These are phyloP conservation scores for Boletus bicolor DNA, from an alignment of 768 basidiomycete species.

Conservation along the genomic window DNA sequence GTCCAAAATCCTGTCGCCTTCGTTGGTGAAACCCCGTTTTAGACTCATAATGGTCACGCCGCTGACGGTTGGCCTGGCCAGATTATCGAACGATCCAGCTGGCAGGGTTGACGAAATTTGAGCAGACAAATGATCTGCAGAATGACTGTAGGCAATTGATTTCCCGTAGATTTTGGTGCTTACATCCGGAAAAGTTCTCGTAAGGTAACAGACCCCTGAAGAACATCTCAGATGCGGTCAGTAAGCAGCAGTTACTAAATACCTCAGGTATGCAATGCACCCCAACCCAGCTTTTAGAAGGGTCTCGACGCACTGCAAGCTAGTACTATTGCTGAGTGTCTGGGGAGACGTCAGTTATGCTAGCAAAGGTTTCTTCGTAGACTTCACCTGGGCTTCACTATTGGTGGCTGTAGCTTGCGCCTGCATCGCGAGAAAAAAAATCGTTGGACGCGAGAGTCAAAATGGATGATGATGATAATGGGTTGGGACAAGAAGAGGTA, in stretches of 20 bases:
- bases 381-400: constrained; percentile 26
- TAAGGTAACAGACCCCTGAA: constrained; percentile 70
- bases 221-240: constrained; percentile 7
- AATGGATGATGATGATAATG: background rate
- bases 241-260: background rate
- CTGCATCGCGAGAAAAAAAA: constrained; percentile 22
- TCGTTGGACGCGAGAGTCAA: background rate
- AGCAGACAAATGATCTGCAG: constrained; percentile 29
- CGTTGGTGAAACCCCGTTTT: constrained; percentile 73
- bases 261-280: constrained; percentile 77
- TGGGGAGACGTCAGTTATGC: constrained; percentile 26
- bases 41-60: constrained; percentile 73
- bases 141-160: background rate
- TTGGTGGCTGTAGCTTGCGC: constrained; percentile 16
- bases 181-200: constrained; percentile 75
- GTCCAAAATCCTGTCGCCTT: constrained; percentile 79
- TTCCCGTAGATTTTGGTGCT: constrained; percentile 1
- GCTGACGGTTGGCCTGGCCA: constrained; percentile 44
- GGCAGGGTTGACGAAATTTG: constrained; percentile 31
- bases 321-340: constrained; percentile 54
- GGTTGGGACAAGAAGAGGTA: background rate
- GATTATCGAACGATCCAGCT: constrained; percentile 38
- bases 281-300: constrained; percentile 70
- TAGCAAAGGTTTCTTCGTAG: background rate
- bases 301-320: constrained; percentile 68